Base-by-base conservation (phyloP, 768 basidiomycete species). In the Termitomyces sp. region DNA sequence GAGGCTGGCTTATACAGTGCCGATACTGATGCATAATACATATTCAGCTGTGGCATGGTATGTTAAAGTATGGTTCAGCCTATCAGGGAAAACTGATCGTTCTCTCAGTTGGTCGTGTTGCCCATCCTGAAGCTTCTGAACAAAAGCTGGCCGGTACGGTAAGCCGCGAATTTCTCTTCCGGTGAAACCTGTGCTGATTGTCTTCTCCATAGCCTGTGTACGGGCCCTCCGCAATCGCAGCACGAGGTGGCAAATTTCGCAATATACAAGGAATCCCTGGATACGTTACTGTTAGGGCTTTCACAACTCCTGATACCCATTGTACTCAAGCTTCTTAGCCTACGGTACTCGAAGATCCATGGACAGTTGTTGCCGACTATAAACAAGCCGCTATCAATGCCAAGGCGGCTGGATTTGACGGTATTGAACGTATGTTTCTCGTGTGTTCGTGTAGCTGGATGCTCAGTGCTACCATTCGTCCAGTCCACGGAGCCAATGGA, bases 341-440 rank as follows among this genome's bases (percentile, higher is more conserved):
- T n/a, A 75, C 72, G 14, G 71, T 69, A 0, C 60, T 78, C 18
- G 69, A 74, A 4, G 79, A 82, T 56, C 80, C 82, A 22, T 62
- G 66, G 47, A 61, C 63, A 4, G 57, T 78, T 55, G 66, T 81
- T 24, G 65, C 69, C 12, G 66, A 68, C 32, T 82, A 71, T 68
- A 76, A 71, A 53, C 61, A 74, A 53, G 78, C 80, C 1, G 81
- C 80, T 2, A 54, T 72, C 31, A 78, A 78, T 46, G 80, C 81
- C 2, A 78, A 78, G 46, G 71, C 72, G 52, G 79, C 79, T n/a
- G 83, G 82, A 3, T 83, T 82, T 61, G 82, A 84, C 61, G 81
- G 81, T 5, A 75, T 82, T 27, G 81, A 83, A 68, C 56, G 78
- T 77, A 64, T 53, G 73, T 43, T 20, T 10, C 55, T 34, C 26